Evolutionary conservation across 2,329 filamentous ascomycete genomes (phyloP).

Genomic region (Neofusicoccum sp.): DNA sequence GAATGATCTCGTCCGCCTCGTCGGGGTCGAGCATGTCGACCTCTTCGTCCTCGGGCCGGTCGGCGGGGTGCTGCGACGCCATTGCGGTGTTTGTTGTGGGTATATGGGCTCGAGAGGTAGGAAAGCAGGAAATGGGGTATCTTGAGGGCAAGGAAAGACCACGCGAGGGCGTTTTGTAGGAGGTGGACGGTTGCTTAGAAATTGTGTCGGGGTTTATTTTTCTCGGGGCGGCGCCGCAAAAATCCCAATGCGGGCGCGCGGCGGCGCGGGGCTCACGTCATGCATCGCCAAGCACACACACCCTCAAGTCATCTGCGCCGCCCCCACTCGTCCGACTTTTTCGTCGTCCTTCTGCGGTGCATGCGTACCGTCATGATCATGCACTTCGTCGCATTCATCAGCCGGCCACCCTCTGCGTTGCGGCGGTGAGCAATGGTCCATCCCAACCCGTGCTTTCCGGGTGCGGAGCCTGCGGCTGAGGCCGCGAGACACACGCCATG

Average conservation of each 20-base stretch:
- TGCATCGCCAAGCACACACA: background rate
- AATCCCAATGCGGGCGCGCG: constrained; percentile 1
- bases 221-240: constrained; percentile 9
- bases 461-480: no score
- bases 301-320: background rate
- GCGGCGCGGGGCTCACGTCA: constrained; percentile 17
- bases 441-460: no score
- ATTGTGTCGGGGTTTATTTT: constrained; percentile 16
- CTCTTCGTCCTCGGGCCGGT: constrained; percentile 50
- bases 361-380: no score
- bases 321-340: no score
- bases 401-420: no score
- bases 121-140: background rate
- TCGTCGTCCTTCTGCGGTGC: no score
- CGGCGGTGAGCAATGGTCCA: no score
- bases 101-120: background rate
- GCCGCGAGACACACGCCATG: no score
- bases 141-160: background rate
- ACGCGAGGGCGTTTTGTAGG: background rate
- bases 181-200: constrained; percentile 16
- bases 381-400: no score
- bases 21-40: constrained; percentile 72
- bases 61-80: constrained; percentile 22
- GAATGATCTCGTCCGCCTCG: constrained; percentile 75
- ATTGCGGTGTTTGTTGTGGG: background rate